These are phyloP conservation scores for Puccinellia tenuiflora DNA, from an alignment of 176 grass and related monocot species.

Conservation along the genomic window DNA sequence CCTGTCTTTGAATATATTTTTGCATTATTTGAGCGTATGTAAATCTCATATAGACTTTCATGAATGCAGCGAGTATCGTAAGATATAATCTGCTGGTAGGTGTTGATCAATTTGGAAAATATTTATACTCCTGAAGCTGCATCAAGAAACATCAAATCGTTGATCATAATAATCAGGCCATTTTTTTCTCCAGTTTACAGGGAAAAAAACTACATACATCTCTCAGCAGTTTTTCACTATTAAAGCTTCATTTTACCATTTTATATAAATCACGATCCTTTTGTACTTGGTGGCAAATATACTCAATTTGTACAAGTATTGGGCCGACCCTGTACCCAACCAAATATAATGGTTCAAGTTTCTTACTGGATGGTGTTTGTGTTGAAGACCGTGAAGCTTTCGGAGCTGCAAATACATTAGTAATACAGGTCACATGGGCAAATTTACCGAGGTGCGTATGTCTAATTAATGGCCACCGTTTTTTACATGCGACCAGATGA, in stretches of 20 bases:
- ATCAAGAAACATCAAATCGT: background rate
- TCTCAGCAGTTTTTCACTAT: background rate
- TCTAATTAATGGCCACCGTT: constrained; percentile 24
- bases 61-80: background rate
- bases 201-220: background rate
- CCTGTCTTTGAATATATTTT: too few relatives aligned
- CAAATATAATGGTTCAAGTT: background rate
- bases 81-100: background rate
- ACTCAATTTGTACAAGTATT: background rate
- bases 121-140: background rate
- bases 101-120: background rate
- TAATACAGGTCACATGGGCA: background rate
- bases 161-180: background rate
- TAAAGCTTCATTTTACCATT: background rate
- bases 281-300: background rate
- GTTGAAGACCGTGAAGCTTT: background rate
- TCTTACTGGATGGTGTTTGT: background rate
- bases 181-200: background rate
- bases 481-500: background rate
- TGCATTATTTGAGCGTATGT: too few relatives aligned
- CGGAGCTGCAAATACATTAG: background rate
- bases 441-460: background rate
- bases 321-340: background rate
- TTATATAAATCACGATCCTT: background rate
- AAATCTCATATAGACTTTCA: too few relatives aligned